phyloP scores from a whole-genome alignment of 345 rosid species.

The Erysimum cheiranthoides region DNA sequence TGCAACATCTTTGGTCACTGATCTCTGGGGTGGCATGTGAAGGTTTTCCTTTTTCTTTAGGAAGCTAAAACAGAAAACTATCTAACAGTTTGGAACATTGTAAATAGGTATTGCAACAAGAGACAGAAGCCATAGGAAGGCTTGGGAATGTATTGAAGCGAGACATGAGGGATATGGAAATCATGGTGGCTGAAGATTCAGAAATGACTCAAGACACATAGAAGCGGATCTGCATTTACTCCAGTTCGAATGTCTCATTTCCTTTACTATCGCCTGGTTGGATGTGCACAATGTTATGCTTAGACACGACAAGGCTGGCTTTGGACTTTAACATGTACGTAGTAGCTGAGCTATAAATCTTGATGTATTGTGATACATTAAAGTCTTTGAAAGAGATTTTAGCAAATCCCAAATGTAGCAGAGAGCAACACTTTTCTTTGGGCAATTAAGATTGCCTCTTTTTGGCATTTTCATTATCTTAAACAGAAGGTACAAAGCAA shows the following conservation, averaged over 20 bases:
- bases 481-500: no score
- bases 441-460: no score
- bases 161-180: conserved; percentile 80
- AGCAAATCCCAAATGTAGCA: no score
- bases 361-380: conserved; percentile 29
- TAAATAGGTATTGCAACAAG: conserved; percentile 80
- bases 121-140: conserved; percentile 89
- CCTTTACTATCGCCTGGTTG: conserved; percentile 3
- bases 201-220: conserved; percentile 53
- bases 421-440: no score
- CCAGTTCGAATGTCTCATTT: conserved; percentile 13
- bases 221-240: conserved; percentile 3
- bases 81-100: conserved; percentile 24
- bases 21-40: neutral
- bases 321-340: conserved; percentile 33
- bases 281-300: conserved; percentile 13
- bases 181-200: conserved; percentile 84
- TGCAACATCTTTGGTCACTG: conserved; percentile 19
- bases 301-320: conserved; percentile 20
- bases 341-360: conserved; percentile 33
- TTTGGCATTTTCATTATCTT: no score
- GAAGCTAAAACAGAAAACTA: conserved; percentile 8
- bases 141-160: conserved; percentile 84
- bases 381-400: conserved; percentile 11
- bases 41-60: neutral